These are phyloP conservation scores for Dactylonectria estremocensis DNA, from an alignment of 2,329 filamentous ascomycete genomes.

Conservation along the genomic window DNA sequence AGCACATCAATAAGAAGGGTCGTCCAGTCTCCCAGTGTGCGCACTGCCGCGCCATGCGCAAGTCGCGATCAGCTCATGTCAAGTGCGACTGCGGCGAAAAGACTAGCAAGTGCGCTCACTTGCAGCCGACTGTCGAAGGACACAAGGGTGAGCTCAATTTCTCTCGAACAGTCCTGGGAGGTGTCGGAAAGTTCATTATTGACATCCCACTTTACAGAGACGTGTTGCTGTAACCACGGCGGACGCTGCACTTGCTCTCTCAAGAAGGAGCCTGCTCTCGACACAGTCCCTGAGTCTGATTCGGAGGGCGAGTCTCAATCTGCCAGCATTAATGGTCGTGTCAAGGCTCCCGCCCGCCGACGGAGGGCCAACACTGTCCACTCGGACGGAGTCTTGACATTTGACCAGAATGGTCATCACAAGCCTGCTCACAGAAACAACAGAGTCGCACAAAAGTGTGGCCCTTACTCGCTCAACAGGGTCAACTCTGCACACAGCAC, in stretches of 20 bases:
- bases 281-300: conserved; percentile 76
- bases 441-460: conserved; percentile 73
- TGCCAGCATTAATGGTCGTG: conserved; percentile 48
- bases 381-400: conserved; percentile 71
- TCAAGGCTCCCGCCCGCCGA: conserved; percentile 63
- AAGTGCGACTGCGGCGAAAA: conserved; percentile 99
- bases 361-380: conserved; percentile 74
- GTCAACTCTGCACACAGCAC: conserved; percentile 71
- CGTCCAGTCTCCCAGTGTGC: conserved; percentile 97
- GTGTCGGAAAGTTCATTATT: conserved; percentile 36
- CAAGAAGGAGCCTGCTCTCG: conserved; percentile 73
- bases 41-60: conserved; percentile 96
- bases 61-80: conserved; percentile 93
- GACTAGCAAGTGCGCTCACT: conserved; percentile 78
- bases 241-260: conserved; percentile 75
- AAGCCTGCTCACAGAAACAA: conserved; percentile 74
- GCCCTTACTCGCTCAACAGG: conserved; percentile 73
- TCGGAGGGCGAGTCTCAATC: conserved; percentile 64
- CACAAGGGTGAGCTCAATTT: conserved; percentile 68
- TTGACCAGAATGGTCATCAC: conserved; percentile 76
- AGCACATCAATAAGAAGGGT: conserved; percentile 98
- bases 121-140: conserved; percentile 70
- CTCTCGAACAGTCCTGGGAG: conserved; percentile 22
- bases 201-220: conserved; percentile 61
- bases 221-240: conserved; percentile 80